Evolutionary conservation across 306 rosid species (phyloP).

Genomic region (Bauhinia variegata): DNA sequence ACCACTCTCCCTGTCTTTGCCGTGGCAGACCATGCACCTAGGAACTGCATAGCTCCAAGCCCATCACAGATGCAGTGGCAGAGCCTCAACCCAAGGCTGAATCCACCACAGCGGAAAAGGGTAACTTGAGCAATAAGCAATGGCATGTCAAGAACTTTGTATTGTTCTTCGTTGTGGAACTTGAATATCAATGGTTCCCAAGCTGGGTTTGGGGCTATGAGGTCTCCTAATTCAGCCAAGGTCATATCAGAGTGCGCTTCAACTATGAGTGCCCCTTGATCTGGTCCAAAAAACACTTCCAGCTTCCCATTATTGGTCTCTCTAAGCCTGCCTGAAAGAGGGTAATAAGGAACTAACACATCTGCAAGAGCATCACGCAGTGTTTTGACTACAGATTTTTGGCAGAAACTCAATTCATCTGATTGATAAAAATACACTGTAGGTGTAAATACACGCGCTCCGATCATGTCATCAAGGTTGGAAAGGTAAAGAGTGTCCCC

Average conservation of each 20-base stretch:
- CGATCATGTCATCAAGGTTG: constrained; percentile 76
- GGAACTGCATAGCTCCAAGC: constrained; percentile 91
- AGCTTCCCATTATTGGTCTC: constrained; percentile 72
- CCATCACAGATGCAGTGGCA: constrained; percentile 95
- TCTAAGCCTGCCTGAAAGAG: constrained; percentile 80
- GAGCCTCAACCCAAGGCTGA: constrained; percentile 89
- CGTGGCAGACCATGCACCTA: constrained; percentile 81
- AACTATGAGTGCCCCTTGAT: constrained; percentile 77
- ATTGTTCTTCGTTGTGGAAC: constrained; percentile 77
- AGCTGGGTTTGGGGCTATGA: constrained; percentile 78
- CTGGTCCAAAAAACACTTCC: constrained; percentile 72
- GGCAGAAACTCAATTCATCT: neutral
- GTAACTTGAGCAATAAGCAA: constrained; percentile 85
- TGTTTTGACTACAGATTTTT: constrained; percentile 41
- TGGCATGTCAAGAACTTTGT: constrained; percentile 88
- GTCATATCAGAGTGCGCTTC: constrained; percentile 65
- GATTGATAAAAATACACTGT: constrained; percentile 69
- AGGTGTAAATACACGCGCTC: constrained; percentile 86
- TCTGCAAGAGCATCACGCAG: constrained; percentile 63
- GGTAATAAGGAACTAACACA: constrained; percentile 86
- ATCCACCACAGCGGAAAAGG: constrained; percentile 73
- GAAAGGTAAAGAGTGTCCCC: constrained; percentile 73
- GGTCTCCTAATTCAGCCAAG: constrained; percentile 61
- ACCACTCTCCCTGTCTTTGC: constrained; percentile 57
- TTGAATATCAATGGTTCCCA: constrained; percentile 88